A percentile compares a stretch with the other conserved stretches of the same genome.
These are phyloP conservation scores for Diplodia seriata DNA, from an alignment of 2,329 filamentous ascomycete species.

Conservation along the genomic window DNA sequence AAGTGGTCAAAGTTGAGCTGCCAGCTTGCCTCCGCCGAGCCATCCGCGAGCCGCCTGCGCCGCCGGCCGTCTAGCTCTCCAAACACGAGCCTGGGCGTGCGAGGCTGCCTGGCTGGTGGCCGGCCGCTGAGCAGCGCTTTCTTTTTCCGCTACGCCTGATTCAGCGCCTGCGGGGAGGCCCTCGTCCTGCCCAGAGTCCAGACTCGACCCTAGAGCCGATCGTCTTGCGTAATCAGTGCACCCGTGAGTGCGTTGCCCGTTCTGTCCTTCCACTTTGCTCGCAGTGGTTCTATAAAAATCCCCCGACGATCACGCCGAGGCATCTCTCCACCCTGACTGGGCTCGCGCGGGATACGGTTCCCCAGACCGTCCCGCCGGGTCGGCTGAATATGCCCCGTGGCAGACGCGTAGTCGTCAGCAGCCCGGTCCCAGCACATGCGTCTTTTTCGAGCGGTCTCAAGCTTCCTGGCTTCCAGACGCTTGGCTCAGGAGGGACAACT, in stretches of 20 bases:
- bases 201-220: slow-evolving; percentile 28
- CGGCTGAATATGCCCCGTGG: not conserved
- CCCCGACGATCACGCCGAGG: slow-evolving; percentile 8
- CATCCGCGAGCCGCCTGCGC: slow-evolving; percentile 25
- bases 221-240: slow-evolving; percentile 28
- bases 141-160: slow-evolving; percentile 19
- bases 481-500: slow-evolving; percentile 12
- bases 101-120: slow-evolving; percentile 3
- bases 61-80: slow-evolving; percentile 13
- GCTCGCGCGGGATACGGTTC: slow-evolving; percentile 17
- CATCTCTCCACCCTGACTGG: slow-evolving; percentile 16
- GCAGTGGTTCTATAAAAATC: slow-evolving; percentile 27
- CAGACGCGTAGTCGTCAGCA: slow-evolving; percentile 12
- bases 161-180: slow-evolving; percentile 21
- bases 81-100: slow-evolving; percentile 18
- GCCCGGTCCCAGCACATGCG: not conserved
- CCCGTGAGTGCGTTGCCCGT: slow-evolving; percentile 5
- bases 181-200: slow-evolving; percentile 11
- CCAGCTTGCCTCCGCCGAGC: slow-evolving; percentile 16
- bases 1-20: slow-evolving; percentile 14
- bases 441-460: not conserved
- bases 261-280: not conserved
- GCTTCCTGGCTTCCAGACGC: not conserved
- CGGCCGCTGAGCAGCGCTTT: not conserved
- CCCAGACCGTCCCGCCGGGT: slow-evolving; percentile 11